Base-by-base conservation (phyloP, 805 yeast species). In the Yamadazyma ubonensis region DNA sequence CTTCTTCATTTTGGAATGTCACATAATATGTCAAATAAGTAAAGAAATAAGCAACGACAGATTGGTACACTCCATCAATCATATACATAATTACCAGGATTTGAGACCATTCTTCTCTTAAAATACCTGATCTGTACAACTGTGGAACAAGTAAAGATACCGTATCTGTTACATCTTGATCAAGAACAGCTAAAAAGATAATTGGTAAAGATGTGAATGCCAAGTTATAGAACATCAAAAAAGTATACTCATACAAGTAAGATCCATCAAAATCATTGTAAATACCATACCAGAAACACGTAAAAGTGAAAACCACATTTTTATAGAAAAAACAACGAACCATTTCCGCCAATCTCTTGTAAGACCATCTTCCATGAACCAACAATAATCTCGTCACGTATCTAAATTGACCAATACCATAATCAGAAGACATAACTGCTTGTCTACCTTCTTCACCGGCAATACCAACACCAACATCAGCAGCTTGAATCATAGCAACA, bases 391-490 rank as follows among this genome's bases (percentile, higher is more conserved):
- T 62, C 2, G 79, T 70, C 49, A 85, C 61, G 59, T 70, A 86
- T 46, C 87, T 62, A 66, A 85, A 85, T 59, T 85, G 93, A 2
- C 89, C 95, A 53, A 85, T 68, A 3, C 89, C 91, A 58, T 83
- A 85, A 65, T 85, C 95, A 0, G 90, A 79, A 1, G 88, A 78
- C 95, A 85, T 85, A 7, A 81, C 93, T 1, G 95, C 95, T 54
- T 84, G 90, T 38, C 93, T 65, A 44, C 95, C 95, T 63, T 85
- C 95, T 51, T 83, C 86, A 48, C 95, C 95, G 5, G 89, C 91
- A 53, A 85, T 84, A 48, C 95, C 95, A 27, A 86, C 82, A 42
- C 95, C 95, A 23, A 86, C 79, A 57, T 86, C 83, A 4, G 95
- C 91, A 23, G 86, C 84, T 54, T 84, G 91, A 46, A 85, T 86